These are phyloP conservation scores for Polyrhizophydium stewartii DNA, from an alignment of 371 early-diverging fungal genomes.

Conservation along the genomic window DNA sequence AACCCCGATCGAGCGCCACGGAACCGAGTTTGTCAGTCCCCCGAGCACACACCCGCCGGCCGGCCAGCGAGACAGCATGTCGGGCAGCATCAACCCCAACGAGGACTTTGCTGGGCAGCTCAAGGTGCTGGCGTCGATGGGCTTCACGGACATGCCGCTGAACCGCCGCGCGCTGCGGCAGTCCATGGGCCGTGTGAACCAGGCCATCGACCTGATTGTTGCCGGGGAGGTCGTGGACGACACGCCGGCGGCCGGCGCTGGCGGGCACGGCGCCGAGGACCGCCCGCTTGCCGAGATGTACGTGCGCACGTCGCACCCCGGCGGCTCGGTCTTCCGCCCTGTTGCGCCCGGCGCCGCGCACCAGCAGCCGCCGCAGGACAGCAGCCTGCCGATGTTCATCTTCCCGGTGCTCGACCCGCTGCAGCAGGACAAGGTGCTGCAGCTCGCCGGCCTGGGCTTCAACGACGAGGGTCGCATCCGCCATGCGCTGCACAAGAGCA, in stretches of 20 bases:
- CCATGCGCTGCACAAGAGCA: conserved; percentile 18
- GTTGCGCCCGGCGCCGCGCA: too few species aligned
- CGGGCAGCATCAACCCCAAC: too few species aligned
- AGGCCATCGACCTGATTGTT: conserved; percentile 18
- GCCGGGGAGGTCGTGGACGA: not conserved
- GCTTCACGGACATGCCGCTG: conserved; percentile 19
- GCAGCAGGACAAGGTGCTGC: conserved; percentile 12
- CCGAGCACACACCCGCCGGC: too few species aligned
- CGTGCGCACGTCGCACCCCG: not conserved
- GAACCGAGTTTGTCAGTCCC: too few species aligned
- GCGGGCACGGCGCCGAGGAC: not conserved
- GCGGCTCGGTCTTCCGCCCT: too few species aligned
- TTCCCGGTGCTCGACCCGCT: conserved; percentile 11
- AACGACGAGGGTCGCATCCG: conserved; percentile 20
- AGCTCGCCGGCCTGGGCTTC: conserved; percentile 23
- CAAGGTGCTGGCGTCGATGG: not conserved
- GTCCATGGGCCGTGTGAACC: conserved; percentile 14
- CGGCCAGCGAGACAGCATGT: too few species aligned
- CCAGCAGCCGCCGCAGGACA: too few species aligned
- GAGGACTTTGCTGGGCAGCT: conserved; percentile 2
- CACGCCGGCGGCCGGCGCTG: too few species aligned
- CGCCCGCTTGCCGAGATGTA: not conserved
- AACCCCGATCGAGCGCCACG: too few species aligned
- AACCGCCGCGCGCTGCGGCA: conserved; percentile 18
- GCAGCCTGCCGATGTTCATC: not conserved